Base-by-base conservation (phyloP, 805 yeast species). In the Candida sanyiensis region DNA sequence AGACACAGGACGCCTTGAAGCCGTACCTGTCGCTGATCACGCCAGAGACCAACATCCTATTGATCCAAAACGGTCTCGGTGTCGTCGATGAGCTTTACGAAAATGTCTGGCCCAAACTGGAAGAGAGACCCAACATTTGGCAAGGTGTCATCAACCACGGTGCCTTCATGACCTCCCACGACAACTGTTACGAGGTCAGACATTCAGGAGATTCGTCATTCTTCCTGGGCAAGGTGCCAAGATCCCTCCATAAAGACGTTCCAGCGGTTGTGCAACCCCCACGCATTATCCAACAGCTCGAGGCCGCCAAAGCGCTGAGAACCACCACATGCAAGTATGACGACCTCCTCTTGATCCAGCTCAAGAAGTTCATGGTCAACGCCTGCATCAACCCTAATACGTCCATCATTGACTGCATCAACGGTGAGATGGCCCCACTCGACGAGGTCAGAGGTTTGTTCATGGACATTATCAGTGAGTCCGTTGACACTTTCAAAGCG, bases 21-120 rank as follows among this genome's bases (percentile, higher is more conserved):
- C 81, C 82, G 3, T 66, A 77, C 37, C 44, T 75, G 16, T 67
- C 70, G 2, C 62, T 62, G 39, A 67, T 90, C 21, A 58, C 62
- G 21, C 53, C 63, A 2, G 55, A 66, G 3, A 75, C 95, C 2
- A 81, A 77, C 43, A 61, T 89, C 10, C 52, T 90, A 27, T 59
- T 93, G 17, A 60, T 90, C 6, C 97, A 93, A 50, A 93, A 93
- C 57, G 98, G 98, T 1, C 69, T 88, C 67, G 97, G 97, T 8
- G 79, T 83, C 17, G 64, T 74, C 6, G 83, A 83, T 9, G 67
- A 69, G 29, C 54, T 88, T 24, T 61, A 66, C 12, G 61, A 65
- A 3, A 54, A 61, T 17, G 61, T 77, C 4, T 84, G 93, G 82
- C 77, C 81, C 1, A 51, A 59, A 1, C 38, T 44, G 2, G 49